Percentiles rank a stretch among this genome's conserved stretches.
These are phyloP conservation scores for Cystobasidium slooffiae DNA, from an alignment of 1,284 basidiomycete genomes.

Conservation along the genomic window DNA sequence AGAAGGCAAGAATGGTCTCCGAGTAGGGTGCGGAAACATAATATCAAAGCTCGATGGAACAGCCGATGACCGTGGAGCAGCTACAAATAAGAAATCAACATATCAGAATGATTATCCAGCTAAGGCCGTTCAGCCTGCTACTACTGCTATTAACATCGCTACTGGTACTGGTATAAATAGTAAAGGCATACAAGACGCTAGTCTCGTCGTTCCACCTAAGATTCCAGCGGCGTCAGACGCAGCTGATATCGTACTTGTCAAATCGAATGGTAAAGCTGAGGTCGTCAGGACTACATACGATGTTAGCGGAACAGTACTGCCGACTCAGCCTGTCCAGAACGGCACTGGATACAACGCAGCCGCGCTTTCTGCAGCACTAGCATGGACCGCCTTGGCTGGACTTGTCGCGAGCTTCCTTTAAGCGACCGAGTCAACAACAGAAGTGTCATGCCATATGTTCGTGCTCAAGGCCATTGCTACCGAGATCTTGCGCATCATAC, in stretches of 20 bases:
- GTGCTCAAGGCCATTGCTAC: no score
- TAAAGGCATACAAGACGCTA: constrained; percentile 1
- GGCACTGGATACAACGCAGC: no score
- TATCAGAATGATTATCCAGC: constrained; percentile 29
- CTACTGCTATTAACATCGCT: constrained; percentile 5
- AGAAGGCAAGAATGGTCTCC: constrained; percentile 49
- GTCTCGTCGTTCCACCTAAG: constrained; percentile 14
- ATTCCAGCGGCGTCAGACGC: constrained; percentile 9
- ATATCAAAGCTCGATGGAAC: constrained; percentile 52
- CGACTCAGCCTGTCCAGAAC: constrained; percentile 5
- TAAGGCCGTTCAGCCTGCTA: background rate
- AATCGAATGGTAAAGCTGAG: background rate
- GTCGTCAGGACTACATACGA: constrained; percentile 3
- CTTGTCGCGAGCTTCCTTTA: no score
- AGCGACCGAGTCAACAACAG: no score
- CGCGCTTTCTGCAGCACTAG: no score
- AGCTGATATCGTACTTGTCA: constrained; percentile 8
- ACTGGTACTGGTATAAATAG: constrained; percentile 11
- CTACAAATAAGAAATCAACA: constrained; percentile 26
- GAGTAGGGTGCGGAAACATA: constrained; percentile 53
- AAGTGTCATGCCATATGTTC: no score
- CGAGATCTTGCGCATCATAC: no score
- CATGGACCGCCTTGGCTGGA: no score
- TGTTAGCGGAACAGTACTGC: background rate
- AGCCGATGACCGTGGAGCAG: constrained; percentile 9